phyloP scores from a whole-genome alignment of 495 filamentous ascomycete genomes.

The Bacidia rubella region DNA sequence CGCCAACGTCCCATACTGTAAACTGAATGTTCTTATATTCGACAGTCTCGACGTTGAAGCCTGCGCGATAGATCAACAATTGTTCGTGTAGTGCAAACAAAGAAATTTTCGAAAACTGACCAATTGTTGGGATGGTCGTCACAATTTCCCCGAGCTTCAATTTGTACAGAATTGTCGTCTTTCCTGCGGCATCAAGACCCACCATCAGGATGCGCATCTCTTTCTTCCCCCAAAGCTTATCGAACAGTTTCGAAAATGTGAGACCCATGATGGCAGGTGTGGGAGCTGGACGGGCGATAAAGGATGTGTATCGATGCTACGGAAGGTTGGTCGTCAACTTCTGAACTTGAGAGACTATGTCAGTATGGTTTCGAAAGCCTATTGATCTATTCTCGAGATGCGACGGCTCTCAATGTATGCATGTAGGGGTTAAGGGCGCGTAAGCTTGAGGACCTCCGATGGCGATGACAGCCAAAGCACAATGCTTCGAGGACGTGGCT shows the following conservation, averaged over 20 bases:
- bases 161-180: conserved; percentile 99
- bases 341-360: background rate
- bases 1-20: conserved; percentile 98
- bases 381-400: background rate
- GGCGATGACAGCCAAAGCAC: background rate
- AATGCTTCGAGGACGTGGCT: no score
- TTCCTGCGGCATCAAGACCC: conserved; percentile 92
- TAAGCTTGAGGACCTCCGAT: background rate
- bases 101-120: conserved; percentile 43
- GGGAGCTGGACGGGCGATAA: conserved; percentile 12
- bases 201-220: conserved; percentile 99
- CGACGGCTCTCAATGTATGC: background rate
- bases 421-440: background rate
- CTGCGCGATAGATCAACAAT: conserved; percentile 33
- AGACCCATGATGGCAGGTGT: conserved; percentile 76
- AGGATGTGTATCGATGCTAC: background rate
- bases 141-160: conserved; percentile 98
- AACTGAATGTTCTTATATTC: conserved; percentile 99
- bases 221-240: conserved; percentile 95
- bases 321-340: background rate
- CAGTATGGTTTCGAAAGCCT: background rate
- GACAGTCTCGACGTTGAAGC: conserved; percentile 99
- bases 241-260: conserved; percentile 83
- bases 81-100: background rate
- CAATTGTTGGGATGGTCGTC: conserved; percentile 98